Percentiles rank a stretch among this genome's conserved stretches.
phyloP scores from a whole-genome alignment of 345 rosid species.

The Populus simonii region DNA sequence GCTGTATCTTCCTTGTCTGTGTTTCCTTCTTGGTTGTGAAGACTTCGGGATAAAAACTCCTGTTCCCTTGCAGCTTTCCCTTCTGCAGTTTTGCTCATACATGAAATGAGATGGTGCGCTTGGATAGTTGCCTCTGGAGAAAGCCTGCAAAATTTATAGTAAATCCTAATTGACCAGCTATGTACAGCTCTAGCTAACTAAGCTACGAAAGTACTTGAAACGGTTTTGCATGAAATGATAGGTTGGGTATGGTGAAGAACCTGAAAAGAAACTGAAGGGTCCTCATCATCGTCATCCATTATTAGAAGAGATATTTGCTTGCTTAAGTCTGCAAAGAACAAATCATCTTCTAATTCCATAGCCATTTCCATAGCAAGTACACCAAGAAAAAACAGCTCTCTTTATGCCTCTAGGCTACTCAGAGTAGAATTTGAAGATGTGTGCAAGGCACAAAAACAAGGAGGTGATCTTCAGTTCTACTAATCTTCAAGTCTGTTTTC shows the following conservation, averaged over 20 bases:
- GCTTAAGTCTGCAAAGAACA: conserved; percentile 86
- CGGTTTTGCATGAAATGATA: background rate
- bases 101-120: conserved; percentile 40
- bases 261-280: conserved; percentile 67
- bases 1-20: conserved; percentile 55
- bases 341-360: conserved; percentile 84
- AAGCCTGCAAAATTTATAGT: conserved; percentile 36
- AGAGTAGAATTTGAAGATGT: background rate
- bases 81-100: conserved; percentile 43
- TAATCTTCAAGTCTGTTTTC: background rate
- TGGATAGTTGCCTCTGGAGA: conserved; percentile 43
- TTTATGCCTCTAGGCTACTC: background rate
- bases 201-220: background rate
- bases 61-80: conserved; percentile 75
- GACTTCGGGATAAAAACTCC: conserved; percentile 84
- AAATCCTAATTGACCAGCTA: no score
- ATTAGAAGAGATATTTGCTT: conserved; percentile 87
- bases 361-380: conserved; percentile 36
- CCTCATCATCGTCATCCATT: conserved; percentile 74
- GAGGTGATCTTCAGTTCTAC: background rate
- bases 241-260: conserved; percentile 25
- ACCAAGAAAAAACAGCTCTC: background rate
- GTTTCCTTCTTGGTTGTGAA: conserved; percentile 65
- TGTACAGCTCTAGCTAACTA: no score
- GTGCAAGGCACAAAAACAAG: background rate